Percentiles rank a stretch among this genome's conserved stretches.
Evolutionary conservation across 441 rosid species (phyloP).

Genomic region (Manihot esculenta): DNA sequence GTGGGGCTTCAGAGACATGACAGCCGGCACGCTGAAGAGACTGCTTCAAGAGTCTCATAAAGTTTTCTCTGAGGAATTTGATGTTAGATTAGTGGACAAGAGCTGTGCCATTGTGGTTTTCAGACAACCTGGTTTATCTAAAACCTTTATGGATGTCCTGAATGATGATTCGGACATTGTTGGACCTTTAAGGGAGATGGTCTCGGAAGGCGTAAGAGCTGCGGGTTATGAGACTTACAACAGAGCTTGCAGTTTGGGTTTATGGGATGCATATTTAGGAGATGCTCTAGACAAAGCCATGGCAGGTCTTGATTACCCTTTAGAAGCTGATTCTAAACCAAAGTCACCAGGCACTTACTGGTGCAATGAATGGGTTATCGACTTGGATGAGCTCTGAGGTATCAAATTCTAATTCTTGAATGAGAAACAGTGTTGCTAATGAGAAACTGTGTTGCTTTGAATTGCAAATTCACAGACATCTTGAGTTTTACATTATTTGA

Average conservation of each 20-base stretch:
- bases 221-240: constrained; percentile 53
- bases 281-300: constrained; percentile 62
- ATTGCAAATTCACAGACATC: not conserved
- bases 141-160: constrained; percentile 43
- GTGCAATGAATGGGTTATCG: constrained; percentile 51
- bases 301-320: constrained; percentile 23
- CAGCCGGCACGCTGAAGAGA: constrained; percentile 59
- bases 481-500: not conserved
- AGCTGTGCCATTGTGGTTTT: constrained; percentile 78
- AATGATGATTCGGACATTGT: constrained; percentile 35
- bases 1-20: constrained; percentile 60
- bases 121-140: constrained; percentile 49
- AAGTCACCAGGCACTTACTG: constrained; percentile 43
- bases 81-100: constrained; percentile 56
- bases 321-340: constrained; percentile 28
- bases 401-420: not conserved
- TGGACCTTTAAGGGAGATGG: constrained; percentile 60
- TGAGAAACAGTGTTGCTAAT: too few relatives aligned
- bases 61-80: constrained; percentile 47
- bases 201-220: constrained; percentile 63
- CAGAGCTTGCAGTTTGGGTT: constrained; percentile 60
- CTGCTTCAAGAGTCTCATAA: constrained; percentile 54
- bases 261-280: constrained; percentile 61
- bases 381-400: constrained; percentile 64
- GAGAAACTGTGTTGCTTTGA: not conserved